Evolutionary conservation across 164 flowering plant genomes (phyloP), one percentile per base, ranked within the genome.

Genomic region (Kingdonia uniflora): DNA sequence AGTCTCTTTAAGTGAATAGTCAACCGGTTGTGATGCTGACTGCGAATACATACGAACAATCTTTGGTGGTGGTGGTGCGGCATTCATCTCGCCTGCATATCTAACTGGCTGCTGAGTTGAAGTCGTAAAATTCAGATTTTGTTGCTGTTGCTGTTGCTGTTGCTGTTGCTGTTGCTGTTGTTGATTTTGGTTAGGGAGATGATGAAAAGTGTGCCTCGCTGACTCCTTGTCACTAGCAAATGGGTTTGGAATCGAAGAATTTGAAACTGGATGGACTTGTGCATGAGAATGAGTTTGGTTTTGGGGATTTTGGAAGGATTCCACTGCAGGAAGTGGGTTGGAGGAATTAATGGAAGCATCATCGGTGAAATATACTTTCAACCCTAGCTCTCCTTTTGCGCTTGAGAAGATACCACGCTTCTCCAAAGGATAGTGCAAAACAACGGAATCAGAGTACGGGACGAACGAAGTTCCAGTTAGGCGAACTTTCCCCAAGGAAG

Each of bases 1-100:
- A 2, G 96, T 87, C 69, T 85, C 97, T 65, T 91, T 91, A n/a
- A 91, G 77, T 2, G 92, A 82, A 69, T 60, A 91, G 40, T 87
- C 97, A 56, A 62, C 80, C 10, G 81, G 90, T 49, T 89, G 97
- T 33, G 87, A 57, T 13, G 95, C 62, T 21, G 85, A 52, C 1
- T 55, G 76, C 13, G 85, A 80, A 56, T 80, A 64, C 82, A 86
- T 68, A 14, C 75, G 82, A 11, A 87, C 81, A 42, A 81, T 58
- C 68, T 73, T 75, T n/a, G 87, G 67, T 26, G 76, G 82, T n/a
- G 52, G 81, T 21, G 82, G 74, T 47, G 66, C 77, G 22, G 82
- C 55, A 68, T 73, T 83, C 80, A 77, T 73, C 58, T 79, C 80
- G 51, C 73, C 78, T 26, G 61, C 65, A 53, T 76, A 68, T 54